Evolutionary conservation across 2,329 filamentous ascomycete species (phyloP), one percentile per base, ranked within the genome.

Genomic region (Aureobasidium leucospermi): DNA sequence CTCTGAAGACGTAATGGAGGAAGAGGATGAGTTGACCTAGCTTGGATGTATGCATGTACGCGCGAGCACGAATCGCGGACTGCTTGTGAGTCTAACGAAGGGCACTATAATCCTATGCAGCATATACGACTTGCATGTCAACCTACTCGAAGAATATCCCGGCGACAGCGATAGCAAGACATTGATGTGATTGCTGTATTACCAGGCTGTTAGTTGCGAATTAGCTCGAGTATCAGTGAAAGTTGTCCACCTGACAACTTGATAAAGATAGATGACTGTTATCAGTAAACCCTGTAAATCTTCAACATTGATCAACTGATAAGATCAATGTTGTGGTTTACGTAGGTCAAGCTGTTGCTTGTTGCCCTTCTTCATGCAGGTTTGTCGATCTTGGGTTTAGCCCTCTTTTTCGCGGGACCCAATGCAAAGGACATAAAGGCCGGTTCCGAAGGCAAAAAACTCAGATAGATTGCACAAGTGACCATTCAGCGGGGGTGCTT

Each of bases 301-400:
- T 7, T 34, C 15, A 19, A 34, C 13, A 32, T 16, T 36, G 34
- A 8, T 36, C 13, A 9, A 28, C 16, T 52, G 49, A 53, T 42
- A 19, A 55, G 36, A 52, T 31, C 23, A 15, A 19, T 31, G 23
- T 23, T 7, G 23, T 23, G 23, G 1, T 23, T 23, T 23, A 19
- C 9, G n/a, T 29, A 41, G 19, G 10, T 9, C 16, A 41, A 41
- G 23, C 15, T 34, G 29, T 32, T 42, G 28, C 51, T 39, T 41
- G 34, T 6, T 52, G 13, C 23, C 39, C 32, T 43, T 16, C 15
- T 23, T 32, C n/a, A 55, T 55, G 51, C 51, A 55, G 51, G 51
- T 55, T 55, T 38, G 51, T 43, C 51, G 51, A 55, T 55, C 51
- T 55, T 55, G 51, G 51, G 51, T 23, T 52, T 43, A 43, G 51